Evolutionary conservation across 805 yeast species (phyloP).

Genomic region (Kuraishia cidri): DNA sequence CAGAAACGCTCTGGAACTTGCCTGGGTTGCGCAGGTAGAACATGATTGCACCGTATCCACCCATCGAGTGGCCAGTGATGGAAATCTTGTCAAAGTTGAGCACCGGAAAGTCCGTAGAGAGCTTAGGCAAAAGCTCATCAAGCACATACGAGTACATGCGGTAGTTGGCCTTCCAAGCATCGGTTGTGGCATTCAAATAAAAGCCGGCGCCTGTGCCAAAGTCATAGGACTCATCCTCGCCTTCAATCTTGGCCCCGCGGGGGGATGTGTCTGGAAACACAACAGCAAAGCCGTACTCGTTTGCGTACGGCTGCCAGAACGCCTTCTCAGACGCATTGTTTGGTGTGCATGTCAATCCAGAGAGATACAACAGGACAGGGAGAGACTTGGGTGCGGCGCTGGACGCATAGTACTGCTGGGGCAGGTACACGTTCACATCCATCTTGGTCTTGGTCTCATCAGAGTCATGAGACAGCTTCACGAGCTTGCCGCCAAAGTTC

Average conservation of each 20-base stretch:
- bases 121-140: conserved; percentile 53
- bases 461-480: conserved; percentile 73
- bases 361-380: conserved; percentile 73
- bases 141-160: conserved; percentile 82
- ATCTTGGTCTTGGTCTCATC: conserved; percentile 54
- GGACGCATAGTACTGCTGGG: conserved; percentile 35
- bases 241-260: conserved; percentile 67
- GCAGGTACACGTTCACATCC: conserved; percentile 81
- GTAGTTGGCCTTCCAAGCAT: conserved; percentile 66
- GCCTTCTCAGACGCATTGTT: conserved; percentile 93
- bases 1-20: conserved; percentile 70
- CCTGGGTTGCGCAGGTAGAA: conserved; percentile 60
- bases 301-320: conserved; percentile 72
- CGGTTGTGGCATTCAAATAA: conserved; percentile 75
- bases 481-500: conserved; percentile 67
- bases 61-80: conserved; percentile 98
- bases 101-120: conserved; percentile 29
- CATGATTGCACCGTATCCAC: conserved; percentile 88
- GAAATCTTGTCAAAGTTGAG: conserved; percentile 62
- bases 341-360: conserved; percentile 92
- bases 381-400: conserved; percentile 25
- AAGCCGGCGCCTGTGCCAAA: conserved; percentile 96
- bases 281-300: conserved; percentile 74
- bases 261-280: conserved; percentile 98
- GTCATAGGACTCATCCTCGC: conserved; percentile 69